phyloP scores from a whole-genome alignment of 176 grass and related monocot genomes.

The Aechmea fasciata region DNA sequence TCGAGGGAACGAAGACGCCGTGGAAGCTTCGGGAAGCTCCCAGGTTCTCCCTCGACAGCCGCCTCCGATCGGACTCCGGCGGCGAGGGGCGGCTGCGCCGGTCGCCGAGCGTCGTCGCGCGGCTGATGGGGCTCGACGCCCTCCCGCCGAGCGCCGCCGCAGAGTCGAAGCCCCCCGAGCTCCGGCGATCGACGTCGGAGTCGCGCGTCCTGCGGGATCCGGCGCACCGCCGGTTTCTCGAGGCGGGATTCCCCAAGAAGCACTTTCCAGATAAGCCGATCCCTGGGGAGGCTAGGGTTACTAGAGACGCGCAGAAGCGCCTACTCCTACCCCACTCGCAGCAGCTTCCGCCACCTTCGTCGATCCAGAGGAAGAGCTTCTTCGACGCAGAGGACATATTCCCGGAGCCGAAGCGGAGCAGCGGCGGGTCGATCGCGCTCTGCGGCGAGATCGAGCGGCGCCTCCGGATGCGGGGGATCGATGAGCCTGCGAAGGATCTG shows the following conservation, averaged over 20 bases:
- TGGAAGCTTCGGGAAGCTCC: slow-evolving; percentile 28
- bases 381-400: slow-evolving; percentile 25
- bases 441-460: slow-evolving; percentile 27
- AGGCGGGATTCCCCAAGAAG: slow-evolving; percentile 22
- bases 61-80: slow-evolving; percentile 10
- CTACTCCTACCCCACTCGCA: background rate
- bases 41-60: slow-evolving; percentile 26
- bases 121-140: slow-evolving; percentile 37
- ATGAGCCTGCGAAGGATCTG: slow-evolving; percentile 48
- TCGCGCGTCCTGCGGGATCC: slow-evolving; percentile 16
- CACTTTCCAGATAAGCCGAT: background rate
- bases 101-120: slow-evolving; percentile 33
- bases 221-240: slow-evolving; percentile 28
- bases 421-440: slow-evolving; percentile 4
- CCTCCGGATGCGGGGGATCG: slow-evolving; percentile 15
- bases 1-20: slow-evolving; percentile 11
- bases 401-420: slow-evolving; percentile 26
- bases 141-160: slow-evolving; percentile 14
- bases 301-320: background rate
- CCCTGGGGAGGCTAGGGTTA: background rate
- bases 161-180: slow-evolving; percentile 6
- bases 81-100: slow-evolving; percentile 21
- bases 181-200: slow-evolving; percentile 32
- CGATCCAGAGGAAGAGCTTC: slow-evolving; percentile 25
- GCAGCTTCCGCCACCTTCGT: background rate